phyloP scores from a whole-genome alignment of 2,329 filamentous ascomycete species.

The Aureobasidium sp. region DNA sequence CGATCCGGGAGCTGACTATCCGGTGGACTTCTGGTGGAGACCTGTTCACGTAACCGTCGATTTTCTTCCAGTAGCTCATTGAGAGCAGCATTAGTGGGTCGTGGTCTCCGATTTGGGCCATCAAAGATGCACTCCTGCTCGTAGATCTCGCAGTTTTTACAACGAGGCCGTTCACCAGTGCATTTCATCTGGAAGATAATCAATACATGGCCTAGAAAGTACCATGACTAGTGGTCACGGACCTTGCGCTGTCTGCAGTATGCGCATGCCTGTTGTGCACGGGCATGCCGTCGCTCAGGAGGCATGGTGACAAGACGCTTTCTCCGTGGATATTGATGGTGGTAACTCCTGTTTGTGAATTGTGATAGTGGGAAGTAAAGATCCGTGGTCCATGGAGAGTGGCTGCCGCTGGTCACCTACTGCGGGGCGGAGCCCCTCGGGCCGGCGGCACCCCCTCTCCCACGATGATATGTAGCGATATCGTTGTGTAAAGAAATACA shows the following conservation, averaged over 20 bases:
- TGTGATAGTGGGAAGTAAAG: not conserved
- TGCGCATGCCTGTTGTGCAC: constrained; percentile 13
- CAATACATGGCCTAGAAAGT: not conserved
- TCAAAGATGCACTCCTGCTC: constrained; percentile 37
- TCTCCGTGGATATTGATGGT: not conserved
- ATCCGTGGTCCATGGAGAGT: not conserved
- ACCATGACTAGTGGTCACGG: not conserved
- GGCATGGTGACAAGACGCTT: not conserved
- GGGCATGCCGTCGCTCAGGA: constrained; percentile 9
- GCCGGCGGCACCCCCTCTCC: not conserved
- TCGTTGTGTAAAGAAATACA: no score
- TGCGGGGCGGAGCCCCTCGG: not conserved
- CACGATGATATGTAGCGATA: no score
- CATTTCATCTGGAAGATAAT: constrained; percentile 38
- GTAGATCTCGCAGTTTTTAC: constrained; percentile 39
- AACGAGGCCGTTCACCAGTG: constrained; percentile 36
- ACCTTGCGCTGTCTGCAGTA: constrained; percentile 14
- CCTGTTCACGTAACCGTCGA: constrained; percentile 13
- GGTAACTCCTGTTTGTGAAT: not conserved
- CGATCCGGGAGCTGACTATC: not conserved
- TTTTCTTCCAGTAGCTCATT: constrained; percentile 15
- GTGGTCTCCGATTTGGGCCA: constrained; percentile 24
- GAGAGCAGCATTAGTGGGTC: constrained; percentile 18
- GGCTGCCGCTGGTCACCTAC: not conserved
- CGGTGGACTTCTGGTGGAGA: not conserved